phyloP scores from a whole-genome alignment of 305 asterid species.

The Fraxinus floribunda region DNA sequence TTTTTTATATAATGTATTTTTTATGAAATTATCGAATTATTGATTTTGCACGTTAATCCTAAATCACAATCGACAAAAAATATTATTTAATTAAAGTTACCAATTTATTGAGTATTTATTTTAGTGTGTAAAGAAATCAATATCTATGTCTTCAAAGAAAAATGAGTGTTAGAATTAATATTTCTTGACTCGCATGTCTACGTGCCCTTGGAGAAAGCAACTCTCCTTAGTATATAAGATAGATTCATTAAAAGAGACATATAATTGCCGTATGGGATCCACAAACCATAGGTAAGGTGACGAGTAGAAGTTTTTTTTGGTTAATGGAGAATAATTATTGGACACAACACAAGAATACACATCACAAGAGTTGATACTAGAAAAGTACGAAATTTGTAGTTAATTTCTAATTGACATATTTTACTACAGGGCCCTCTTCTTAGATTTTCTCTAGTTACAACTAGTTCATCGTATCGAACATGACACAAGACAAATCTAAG shows the following conservation, averaged over 20 bases:
- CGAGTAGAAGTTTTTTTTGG: neutral
- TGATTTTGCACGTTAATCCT: neutral
- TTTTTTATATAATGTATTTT: too few relatives aligned
- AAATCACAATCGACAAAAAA: neutral
- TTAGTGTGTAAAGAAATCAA: too few relatives aligned
- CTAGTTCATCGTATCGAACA: neutral
- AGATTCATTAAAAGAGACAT: neutral
- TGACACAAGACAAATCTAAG: neutral
- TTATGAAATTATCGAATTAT: too few relatives aligned
- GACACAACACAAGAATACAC: neutral
- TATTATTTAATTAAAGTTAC: too few relatives aligned
- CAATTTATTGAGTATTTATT: too few relatives aligned
- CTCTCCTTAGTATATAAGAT: neutral
- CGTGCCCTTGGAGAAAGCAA: neutral
- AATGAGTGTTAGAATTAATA: neutral
- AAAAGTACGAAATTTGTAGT: neutral
- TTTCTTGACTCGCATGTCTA: neutral
- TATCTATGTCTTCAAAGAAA: too few relatives aligned
- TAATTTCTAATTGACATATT: too few relatives aligned
- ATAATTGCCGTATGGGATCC: neutral
- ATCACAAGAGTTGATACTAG: neutral
- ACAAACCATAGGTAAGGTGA: neutral
- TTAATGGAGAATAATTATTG: too few relatives aligned
- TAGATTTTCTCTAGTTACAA: neutral
- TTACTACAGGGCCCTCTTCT: neutral